Conservation (phyloP, 2,329 filamentous ascomycete genomes). For the Curvularia sp. region DNA sequence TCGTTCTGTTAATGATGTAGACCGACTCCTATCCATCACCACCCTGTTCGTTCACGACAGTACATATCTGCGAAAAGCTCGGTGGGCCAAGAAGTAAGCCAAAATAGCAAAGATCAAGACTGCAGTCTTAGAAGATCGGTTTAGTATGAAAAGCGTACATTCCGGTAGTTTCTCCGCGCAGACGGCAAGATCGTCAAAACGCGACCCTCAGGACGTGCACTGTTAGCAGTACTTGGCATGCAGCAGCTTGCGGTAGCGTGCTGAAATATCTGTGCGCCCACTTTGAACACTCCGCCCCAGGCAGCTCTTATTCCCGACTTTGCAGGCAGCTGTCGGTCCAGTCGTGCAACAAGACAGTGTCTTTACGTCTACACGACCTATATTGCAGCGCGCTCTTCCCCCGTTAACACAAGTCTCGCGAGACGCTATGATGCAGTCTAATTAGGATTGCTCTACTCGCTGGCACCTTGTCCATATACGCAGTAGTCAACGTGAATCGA, state of each 20-base stretch:
- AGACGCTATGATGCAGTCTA: conserved; percentile 3
- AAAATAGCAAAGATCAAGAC: too few relatives aligned
- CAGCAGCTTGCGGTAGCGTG: too few relatives aligned
- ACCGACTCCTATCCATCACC: too few relatives aligned
- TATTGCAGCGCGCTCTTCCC: background rate
- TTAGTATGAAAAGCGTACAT: too few relatives aligned
- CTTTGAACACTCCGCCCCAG: background rate
- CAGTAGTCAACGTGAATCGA: background rate
- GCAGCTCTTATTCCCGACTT: conserved; percentile 2
- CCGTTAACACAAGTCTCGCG: background rate
- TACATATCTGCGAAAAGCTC: too few relatives aligned
- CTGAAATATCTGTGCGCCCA: conserved; percentile 1
- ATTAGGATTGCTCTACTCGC: conserved; percentile 1
- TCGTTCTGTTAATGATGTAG: too few relatives aligned
- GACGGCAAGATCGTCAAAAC: too few relatives aligned
- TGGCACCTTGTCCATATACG: background rate
- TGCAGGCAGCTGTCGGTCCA: background rate
- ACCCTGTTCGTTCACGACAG: too few relatives aligned
- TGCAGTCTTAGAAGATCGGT: too few relatives aligned
- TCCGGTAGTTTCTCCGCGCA: too few relatives aligned
- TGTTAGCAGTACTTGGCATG: background rate
- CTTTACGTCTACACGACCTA: conserved; percentile 5
- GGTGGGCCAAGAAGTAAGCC: too few relatives aligned
- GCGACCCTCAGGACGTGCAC: too few relatives aligned
- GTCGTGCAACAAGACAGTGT: background rate